phyloP scores from a whole-genome alignment of 495 filamentous ascomycete species.

The Penicillium herquei region DNA sequence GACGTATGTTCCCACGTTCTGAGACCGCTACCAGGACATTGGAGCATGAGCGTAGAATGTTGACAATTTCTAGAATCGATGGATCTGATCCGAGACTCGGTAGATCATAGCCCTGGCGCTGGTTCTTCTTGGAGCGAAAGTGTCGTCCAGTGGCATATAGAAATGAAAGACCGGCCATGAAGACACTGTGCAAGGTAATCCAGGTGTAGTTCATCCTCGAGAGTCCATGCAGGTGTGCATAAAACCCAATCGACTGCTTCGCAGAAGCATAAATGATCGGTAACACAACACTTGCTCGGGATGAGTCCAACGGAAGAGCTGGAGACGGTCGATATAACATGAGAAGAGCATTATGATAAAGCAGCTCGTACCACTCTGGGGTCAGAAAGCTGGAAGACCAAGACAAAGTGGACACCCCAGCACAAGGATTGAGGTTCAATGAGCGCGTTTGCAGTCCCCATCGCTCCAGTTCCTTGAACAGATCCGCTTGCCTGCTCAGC shows the following conservation, averaged over 20 bases:
- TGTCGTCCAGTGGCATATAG: conserved; percentile 24
- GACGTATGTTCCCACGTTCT: conserved; percentile 20
- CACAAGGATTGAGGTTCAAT: not conserved
- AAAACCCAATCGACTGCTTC: conserved; percentile 18
- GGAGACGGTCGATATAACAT: conserved; percentile 27
- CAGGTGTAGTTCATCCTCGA: conserved; percentile 29
- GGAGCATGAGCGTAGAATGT: conserved; percentile 23
- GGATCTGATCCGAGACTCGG: conserved; percentile 11
- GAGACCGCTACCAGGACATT: conserved; percentile 27
- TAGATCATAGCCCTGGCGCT: not conserved
- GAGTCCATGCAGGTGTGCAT: conserved; percentile 21
- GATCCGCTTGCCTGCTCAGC: not conserved
- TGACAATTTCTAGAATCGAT: conserved; percentile 24
- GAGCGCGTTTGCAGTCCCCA: not conserved
- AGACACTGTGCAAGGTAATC: conserved; percentile 25
- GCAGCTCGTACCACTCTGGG: conserved; percentile 27
- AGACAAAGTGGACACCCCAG: not conserved
- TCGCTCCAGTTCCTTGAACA: not conserved
- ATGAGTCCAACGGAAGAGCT: conserved; percentile 10
- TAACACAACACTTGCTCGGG: conserved; percentile 7
- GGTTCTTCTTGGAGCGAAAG: conserved; percentile 12
- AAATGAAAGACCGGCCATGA: conserved; percentile 28
- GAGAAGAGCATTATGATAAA: conserved; percentile 25
- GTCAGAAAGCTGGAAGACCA: conserved; percentile 20
- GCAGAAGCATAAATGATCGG: conserved; percentile 19